Percentiles rank a stretch among this genome's conserved stretches.
phyloP scores from a whole-genome alignment of 306 rosid species.

The Rosa multiflora region DNA sequence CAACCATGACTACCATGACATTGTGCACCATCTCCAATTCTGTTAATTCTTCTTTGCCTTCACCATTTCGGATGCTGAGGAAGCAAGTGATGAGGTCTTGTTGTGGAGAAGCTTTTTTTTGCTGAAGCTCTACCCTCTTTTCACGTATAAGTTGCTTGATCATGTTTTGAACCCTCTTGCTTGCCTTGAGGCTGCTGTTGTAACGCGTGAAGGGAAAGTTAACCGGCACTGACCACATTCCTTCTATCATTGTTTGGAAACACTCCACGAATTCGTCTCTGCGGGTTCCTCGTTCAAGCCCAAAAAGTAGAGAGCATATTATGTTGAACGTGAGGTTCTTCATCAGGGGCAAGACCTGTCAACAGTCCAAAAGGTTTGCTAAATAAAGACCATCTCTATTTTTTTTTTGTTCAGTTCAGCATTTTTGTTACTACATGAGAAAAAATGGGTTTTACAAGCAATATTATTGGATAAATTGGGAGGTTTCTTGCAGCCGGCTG shows the following conservation, averaged over 20 bases:
- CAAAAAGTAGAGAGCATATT: conserved; percentile 62
- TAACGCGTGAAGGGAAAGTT: conserved; percentile 71
- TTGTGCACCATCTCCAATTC: conserved; percentile 71
- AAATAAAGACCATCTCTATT: not conserved
- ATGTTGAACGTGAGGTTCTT: conserved; percentile 77
- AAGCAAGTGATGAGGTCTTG: conserved; percentile 65
- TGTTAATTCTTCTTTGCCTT: conserved; percentile 37
- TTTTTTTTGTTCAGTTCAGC: not conserved
- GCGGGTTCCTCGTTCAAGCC: conserved; percentile 52
- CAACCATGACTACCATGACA: conserved; percentile 55
- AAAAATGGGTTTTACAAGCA: not conserved
- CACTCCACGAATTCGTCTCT: conserved; percentile 42
- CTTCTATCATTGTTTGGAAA: conserved; percentile 51
- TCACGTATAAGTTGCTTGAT: conserved; percentile 41
- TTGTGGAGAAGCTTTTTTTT: conserved; percentile 33
- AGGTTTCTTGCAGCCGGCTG: not conserved
- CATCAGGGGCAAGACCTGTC: conserved; percentile 67
- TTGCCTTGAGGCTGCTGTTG: conserved; percentile 55
- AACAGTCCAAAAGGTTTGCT: not conserved
- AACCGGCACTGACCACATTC: conserved; percentile 66
- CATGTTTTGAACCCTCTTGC: conserved; percentile 47
- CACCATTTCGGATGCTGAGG: conserved; percentile 46
- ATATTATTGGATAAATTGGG: not conserved
- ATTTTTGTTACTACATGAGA: not conserved
- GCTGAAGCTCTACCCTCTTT: conserved; percentile 41